Evolutionary conservation across 106 monocot genomes (phyloP).

Genomic region (Dendrobium officinale): DNA sequence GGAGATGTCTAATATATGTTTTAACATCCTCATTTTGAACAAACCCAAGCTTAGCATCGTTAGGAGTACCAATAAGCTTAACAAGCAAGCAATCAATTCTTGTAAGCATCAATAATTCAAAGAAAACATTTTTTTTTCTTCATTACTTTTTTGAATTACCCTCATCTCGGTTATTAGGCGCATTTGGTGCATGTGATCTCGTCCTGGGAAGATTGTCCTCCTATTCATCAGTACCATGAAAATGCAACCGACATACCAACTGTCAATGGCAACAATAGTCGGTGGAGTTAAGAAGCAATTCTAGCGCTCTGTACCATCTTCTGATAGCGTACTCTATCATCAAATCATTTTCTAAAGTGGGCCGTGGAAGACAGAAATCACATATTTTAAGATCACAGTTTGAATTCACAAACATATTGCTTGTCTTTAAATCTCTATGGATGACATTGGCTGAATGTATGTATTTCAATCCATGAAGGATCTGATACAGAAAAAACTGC

Average conservation of each 20-base stretch:
- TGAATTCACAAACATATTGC: conserved; percentile 80
- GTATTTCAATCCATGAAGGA: conserved; percentile 89
- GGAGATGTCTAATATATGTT: conserved; percentile 78
- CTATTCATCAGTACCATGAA: conserved; percentile 95
- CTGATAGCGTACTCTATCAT: conserved; percentile 96
- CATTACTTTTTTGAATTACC: not conserved
- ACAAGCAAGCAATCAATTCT: conserved; percentile 6
- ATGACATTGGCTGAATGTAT: conserved; percentile 96
- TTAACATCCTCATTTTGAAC: conserved; percentile 71
- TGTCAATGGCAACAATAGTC: conserved; percentile 93
- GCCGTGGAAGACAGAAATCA: conserved; percentile 87
- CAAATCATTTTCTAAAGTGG: conserved; percentile 71
- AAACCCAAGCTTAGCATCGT: conserved; percentile 68
- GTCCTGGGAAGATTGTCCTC: conserved; percentile 73
- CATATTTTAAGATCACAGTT: conserved; percentile 94
- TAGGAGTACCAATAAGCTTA: conserved; percentile 75
- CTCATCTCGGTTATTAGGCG: conserved; percentile 72
- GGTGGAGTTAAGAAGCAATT: conserved; percentile 72
- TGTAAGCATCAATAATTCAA: not conserved
- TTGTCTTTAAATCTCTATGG: conserved; percentile 87
- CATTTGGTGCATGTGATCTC: conserved; percentile 97
- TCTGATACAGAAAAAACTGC: conserved; percentile 97
- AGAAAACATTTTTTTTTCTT: not conserved
- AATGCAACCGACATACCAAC: conserved; percentile 96
- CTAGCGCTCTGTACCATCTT: conserved; percentile 89